Evolutionary conservation across 768 basidiomycete species (phyloP).

Genomic region (Podaxis sp.): DNA sequence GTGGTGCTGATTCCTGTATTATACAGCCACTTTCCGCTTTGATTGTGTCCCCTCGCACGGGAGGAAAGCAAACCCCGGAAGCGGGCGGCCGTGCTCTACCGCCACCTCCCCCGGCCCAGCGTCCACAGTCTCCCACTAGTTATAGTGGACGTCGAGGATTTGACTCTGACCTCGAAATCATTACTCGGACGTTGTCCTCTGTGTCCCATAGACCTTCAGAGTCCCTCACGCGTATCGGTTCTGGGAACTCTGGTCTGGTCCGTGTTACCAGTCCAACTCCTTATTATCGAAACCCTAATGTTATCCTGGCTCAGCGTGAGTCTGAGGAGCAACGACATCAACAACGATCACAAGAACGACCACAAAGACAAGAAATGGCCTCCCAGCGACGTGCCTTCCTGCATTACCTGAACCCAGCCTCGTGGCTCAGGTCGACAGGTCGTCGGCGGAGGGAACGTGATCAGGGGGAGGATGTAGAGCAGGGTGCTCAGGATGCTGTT

Average conservation of each 20-base stretch:
- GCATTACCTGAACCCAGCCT: background rate
- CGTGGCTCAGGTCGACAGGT: background rate
- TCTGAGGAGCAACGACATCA: background rate
- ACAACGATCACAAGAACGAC: background rate
- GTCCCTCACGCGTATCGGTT: background rate
- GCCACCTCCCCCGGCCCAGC: background rate
- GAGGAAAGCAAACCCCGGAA: background rate
- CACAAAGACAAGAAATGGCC: background rate
- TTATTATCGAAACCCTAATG: slow-evolving; percentile 9
- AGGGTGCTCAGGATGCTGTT: background rate
- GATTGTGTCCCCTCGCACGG: background rate
- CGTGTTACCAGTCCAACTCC: slow-evolving; percentile 6
- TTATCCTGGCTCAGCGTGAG: background rate
- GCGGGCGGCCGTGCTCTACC: background rate
- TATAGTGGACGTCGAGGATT: background rate
- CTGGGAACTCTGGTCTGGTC: background rate
- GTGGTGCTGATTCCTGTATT: background rate
- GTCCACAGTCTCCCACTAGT: background rate
- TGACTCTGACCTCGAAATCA: background rate
- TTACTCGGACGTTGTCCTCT: slow-evolving; percentile 5
- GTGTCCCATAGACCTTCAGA: background rate
- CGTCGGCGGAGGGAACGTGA: background rate
- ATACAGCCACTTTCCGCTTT: slow-evolving; percentile 9
- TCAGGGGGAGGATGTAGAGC: background rate
- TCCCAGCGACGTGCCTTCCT: background rate